Evolutionary conservation across 768 basidiomycete genomes (phyloP).

Genomic region (Tylopilus vinaceipallidus): DNA sequence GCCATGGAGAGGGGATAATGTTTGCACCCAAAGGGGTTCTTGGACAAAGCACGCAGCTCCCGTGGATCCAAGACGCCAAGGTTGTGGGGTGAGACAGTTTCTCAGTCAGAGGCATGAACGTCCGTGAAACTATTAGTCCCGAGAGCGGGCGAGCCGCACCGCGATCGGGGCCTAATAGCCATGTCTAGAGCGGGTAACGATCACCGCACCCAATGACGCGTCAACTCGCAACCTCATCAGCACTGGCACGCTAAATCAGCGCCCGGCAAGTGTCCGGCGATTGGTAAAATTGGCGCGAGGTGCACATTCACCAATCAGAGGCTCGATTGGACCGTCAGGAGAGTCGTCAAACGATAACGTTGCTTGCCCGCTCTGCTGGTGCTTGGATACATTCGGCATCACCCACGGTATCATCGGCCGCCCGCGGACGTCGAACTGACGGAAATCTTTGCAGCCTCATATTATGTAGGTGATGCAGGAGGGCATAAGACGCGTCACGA

Average conservation of each 20-base stretch:
- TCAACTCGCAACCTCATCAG: neutral
- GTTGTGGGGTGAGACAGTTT: neutral
- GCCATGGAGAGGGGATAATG: no score
- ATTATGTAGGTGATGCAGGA: no score
- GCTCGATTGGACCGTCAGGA: neutral
- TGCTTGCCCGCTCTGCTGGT: neutral
- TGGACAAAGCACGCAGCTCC: no score
- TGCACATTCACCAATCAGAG: neutral
- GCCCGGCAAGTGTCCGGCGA: neutral
- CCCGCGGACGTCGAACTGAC: neutral
- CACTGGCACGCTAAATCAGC: neutral
- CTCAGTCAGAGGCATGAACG: constrained; percentile 11
- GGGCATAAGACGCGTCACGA: no score
- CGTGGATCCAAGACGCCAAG: neutral
- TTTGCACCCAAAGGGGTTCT: no score
- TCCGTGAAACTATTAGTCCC: neutral
- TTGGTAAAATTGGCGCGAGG: neutral
- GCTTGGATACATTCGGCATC: no score
- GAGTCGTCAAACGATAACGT: neutral
- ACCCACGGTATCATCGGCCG: neutral
- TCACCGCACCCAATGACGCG: neutral
- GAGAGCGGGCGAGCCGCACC: neutral
- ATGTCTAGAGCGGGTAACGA: neutral
- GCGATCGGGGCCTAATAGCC: no score
- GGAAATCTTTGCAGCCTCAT: no score